Conservation (phyloP, 805 yeast genomes). For the Suhomyces sp. region DNA sequence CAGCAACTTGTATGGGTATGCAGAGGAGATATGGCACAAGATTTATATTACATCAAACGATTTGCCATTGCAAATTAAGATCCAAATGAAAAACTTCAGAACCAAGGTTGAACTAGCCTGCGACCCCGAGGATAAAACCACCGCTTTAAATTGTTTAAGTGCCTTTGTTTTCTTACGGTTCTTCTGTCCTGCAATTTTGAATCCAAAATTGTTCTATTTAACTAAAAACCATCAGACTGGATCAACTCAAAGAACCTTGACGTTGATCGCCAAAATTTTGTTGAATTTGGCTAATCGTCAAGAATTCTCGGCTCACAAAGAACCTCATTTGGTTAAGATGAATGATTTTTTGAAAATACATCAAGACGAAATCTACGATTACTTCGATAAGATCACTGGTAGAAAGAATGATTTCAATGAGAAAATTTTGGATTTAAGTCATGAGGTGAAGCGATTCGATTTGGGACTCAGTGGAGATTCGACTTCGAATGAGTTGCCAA, state of each 20-base stretch:
- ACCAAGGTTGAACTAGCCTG: constrained; percentile 61
- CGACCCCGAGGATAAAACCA: constrained; percentile 51
- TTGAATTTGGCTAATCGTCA: constrained; percentile 78
- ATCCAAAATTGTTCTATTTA: constrained; percentile 81
- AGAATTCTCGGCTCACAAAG: constrained; percentile 73
- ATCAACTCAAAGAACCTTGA: constrained; percentile 70
- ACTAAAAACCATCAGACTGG: constrained; percentile 71
- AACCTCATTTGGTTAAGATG: constrained; percentile 72
- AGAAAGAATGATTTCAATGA: constrained; percentile 65
- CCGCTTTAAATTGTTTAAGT: constrained; percentile 70
- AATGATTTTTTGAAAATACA: constrained; percentile 65
- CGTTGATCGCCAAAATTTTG: constrained; percentile 75
- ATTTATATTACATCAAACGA: constrained; percentile 70
- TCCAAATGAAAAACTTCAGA: constrained; percentile 62
- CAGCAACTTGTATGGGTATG: constrained; percentile 48
- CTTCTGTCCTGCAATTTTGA: constrained; percentile 87
- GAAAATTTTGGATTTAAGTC: constrained; percentile 55
- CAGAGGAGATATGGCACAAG: constrained; percentile 61
- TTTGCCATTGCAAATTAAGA: constrained; percentile 66
- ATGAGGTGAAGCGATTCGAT: constrained; percentile 57
- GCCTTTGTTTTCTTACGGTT: constrained; percentile 74
- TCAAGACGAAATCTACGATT: constrained; percentile 58
- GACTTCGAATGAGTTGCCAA: constrained; percentile 58
- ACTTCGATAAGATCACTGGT: constrained; percentile 70
- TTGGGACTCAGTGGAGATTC: constrained; percentile 51